phyloP scores from a whole-genome alignment of 768 basidiomycete species.

The Lactarius pseudohatsudake region DNA sequence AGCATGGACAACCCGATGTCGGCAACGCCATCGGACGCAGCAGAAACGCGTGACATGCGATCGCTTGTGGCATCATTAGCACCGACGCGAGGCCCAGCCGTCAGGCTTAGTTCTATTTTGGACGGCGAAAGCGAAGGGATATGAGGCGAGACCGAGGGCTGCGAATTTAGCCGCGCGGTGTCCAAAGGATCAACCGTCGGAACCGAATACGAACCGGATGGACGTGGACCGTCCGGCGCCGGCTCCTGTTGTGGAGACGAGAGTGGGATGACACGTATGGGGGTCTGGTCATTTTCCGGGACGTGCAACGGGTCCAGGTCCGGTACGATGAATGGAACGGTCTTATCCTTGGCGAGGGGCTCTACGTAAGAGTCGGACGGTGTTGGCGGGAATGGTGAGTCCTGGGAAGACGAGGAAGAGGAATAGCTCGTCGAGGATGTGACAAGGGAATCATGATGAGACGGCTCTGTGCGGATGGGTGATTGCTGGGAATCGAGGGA shows the following conservation, averaged over 20 bases:
- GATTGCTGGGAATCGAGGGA: neutral
- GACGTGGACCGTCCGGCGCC: neutral
- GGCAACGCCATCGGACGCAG: conserved; percentile 56
- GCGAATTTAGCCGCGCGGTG: neutral
- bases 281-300: conserved; percentile 1
- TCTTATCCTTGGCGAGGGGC: conserved; percentile 6
- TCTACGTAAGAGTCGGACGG: conserved; percentile 28
- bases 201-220: neutral
- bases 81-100: conserved; percentile 6
- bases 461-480: neutral
- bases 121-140: neutral
- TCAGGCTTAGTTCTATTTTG: neutral
- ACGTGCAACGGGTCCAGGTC: neutral
- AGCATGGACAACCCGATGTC: conserved; percentile 72
- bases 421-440: conserved; percentile 34
- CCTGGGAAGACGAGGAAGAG: conserved; percentile 33
- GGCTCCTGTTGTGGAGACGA: neutral
- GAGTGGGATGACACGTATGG: neutral
- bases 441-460: conserved; percentile 22
- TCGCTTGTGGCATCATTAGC: conserved; percentile 3
- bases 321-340: neutral
- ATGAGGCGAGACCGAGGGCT: neutral
- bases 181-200: neutral
- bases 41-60: conserved; percentile 35
- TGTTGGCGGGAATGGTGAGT: conserved; percentile 32